Percentiles rank a stretch among this genome's conserved stretches.
These are phyloP conservation scores for Saraca asoca DNA, from an alignment of 331 rosid genomes.

Conservation along the genomic window DNA sequence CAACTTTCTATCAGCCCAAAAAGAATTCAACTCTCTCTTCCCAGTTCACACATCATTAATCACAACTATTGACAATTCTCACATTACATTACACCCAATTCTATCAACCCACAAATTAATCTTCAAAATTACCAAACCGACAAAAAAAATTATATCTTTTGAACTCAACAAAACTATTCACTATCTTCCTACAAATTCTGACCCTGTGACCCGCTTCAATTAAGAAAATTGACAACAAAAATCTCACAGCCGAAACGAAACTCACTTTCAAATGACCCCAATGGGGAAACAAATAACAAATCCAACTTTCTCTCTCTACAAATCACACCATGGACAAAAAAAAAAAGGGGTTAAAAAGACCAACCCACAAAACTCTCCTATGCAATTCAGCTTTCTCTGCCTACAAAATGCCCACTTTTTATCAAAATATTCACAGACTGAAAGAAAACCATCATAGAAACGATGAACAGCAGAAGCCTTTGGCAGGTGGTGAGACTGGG, in stretches of 20 bases:
- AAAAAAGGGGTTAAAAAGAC: not conserved
- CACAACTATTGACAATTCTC: not conserved
- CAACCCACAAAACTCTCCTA: too few relatives aligned
- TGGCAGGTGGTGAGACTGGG: not conserved
- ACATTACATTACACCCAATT: not conserved
- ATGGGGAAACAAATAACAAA: too few relatives aligned
- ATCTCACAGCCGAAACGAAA: constrained; percentile 10
- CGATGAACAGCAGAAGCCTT: not conserved
- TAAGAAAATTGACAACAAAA: not conserved
- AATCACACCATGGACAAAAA: not conserved
- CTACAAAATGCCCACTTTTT: not conserved
- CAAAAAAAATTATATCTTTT: constrained; percentile 15
- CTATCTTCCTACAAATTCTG: not conserved
- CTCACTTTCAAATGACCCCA: not conserved
- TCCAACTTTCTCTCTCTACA: not conserved
- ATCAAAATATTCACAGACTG: not conserved
- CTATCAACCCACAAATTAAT: constrained; percentile 9
- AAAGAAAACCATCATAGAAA: constrained; percentile 4
- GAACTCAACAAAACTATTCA: constrained; percentile 7
- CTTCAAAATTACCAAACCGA: constrained; percentile 33
- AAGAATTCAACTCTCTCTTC: constrained; percentile 8
- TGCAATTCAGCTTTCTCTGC: constrained; percentile 13
- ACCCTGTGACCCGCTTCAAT: not conserved
- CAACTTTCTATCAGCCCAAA: constrained; percentile 28
- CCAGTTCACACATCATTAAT: not conserved